A percentile compares a stretch with the other conserved stretches of the same genome.
These are phyloP conservation scores for Xylogone sp. DNA, from an alignment of 2,329 filamentous ascomycete species.

Conservation along the genomic window DNA sequence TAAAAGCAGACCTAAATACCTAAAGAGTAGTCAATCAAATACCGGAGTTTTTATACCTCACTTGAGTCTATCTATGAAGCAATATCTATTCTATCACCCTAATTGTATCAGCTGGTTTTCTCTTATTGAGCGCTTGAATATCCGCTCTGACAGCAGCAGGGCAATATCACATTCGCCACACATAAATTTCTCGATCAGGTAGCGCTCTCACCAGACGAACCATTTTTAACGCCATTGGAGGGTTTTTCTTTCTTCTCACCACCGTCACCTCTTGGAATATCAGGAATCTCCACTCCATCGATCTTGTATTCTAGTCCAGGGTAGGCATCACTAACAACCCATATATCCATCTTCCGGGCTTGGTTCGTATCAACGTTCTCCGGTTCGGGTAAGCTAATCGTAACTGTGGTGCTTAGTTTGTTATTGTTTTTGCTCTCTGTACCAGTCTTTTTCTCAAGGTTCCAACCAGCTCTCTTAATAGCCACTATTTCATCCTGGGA, in stretches of 20 bases:
- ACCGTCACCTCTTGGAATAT: slow-evolving; percentile 11
- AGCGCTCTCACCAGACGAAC: too few species aligned
- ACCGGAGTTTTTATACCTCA: too few species aligned
- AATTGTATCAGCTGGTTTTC: too few species aligned
- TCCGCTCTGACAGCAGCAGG: too few species aligned
- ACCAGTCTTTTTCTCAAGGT: slow-evolving; percentile 14
- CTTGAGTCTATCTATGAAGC: too few species aligned
- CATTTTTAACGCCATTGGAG: not conserved
- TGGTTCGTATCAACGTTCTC: slow-evolving; percentile 23
- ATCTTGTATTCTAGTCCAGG: slow-evolving; percentile 59
- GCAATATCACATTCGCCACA: too few species aligned
- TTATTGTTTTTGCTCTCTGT: slow-evolving; percentile 3
- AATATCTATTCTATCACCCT: too few species aligned
- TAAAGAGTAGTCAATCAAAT: too few species aligned
- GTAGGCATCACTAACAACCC: slow-evolving; percentile 84
- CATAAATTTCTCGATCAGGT: not conserved
- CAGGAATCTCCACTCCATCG: slow-evolving; percentile 25
- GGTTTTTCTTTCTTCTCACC: slow-evolving; percentile 11
- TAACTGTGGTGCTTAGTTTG: not conserved
- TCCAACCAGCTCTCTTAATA: slow-evolving; percentile 83
- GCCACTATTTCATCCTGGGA: slow-evolving; percentile 74
- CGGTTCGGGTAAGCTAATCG: slow-evolving; percentile 28
- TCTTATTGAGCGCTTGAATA: too few species aligned
- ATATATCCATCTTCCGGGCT: slow-evolving; percentile 61
- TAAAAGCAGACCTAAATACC: too few species aligned